Conservation (phyloP, 331 rosid genomes). For the Telfairia occidentalis region DNA sequence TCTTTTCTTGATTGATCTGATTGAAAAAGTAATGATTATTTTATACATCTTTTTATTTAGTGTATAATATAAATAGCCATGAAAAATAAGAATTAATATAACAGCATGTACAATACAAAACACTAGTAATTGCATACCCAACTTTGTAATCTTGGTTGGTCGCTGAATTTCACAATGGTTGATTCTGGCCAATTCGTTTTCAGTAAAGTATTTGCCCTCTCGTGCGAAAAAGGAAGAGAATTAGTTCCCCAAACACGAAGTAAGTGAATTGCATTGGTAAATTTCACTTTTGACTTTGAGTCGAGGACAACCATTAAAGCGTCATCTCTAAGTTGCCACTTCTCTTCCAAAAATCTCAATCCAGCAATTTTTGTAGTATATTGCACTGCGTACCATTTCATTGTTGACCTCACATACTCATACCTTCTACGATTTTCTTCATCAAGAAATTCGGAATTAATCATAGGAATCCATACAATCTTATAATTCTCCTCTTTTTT, state of each 20-base stretch:
- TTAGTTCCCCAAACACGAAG: constrained; percentile 12
- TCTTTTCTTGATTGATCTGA: constrained; percentile 1
- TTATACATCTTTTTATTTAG: neutral
- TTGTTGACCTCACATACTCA: neutral
- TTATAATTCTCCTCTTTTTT: neutral
- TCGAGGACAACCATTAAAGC: neutral
- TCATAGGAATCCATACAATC: constrained; percentile 6
- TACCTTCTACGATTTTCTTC: neutral
- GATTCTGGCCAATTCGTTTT: constrained; percentile 7
- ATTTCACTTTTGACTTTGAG: constrained; percentile 3
- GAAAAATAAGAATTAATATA: neutral
- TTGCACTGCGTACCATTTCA: neutral
- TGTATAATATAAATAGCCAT: no score
- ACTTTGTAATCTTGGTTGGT: constrained; percentile 3
- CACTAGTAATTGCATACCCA: neutral
- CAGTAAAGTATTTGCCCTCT: neutral
- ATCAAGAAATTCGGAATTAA: neutral
- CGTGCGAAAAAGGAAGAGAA: neutral
- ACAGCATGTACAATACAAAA: neutral
- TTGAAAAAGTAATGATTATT: neutral
- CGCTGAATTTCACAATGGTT: neutral
- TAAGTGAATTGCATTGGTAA: constrained; percentile 9
- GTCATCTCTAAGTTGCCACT: constrained; percentile 9
- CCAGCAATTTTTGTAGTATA: constrained; percentile 1
- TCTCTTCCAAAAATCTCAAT: neutral